Base-by-base conservation (phyloP, 202 grass and related monocot species). In the Schoenoplectus triqueter region DNA sequence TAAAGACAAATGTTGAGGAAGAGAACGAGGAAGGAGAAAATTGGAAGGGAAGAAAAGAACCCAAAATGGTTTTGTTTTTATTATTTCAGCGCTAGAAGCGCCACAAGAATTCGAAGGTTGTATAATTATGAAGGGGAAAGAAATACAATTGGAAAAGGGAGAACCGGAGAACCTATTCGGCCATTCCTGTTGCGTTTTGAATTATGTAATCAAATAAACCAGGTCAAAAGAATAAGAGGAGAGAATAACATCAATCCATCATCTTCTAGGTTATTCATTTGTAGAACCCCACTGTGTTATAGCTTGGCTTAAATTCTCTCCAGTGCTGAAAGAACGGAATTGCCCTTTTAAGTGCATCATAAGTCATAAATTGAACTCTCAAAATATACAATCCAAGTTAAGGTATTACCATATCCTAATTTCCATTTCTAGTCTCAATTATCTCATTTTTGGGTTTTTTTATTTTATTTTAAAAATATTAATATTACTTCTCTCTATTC, bases 21-120 rank as follows among this genome's bases (percentile, higher is more conserved):
- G 5, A 55, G 41, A 56, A 44, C 3, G 70, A 51, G 31, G 45
- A 4, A 47, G 15, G 59, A 62, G 59, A 62, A 59, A 71, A 57
- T 70, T 54, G 71, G 5, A 69, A 4, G 49, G 59, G 19, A 71
- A 83, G 50, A 40, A 42, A 83, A 83, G 49, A 83, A 71, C 46
- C 66, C 64, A 42, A 69, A n/a, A 45, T 83, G 20, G 44, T 66
- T 82, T 82, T 44, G 8, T 49, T 56, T 15, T 40, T 81, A 20
- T 80, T 81, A 47, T 81, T 66, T 64, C 78, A 63, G 59, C n/a
- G 7, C 52, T 66, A 67, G n/a, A 81, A 81, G 79, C 41, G 61
- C 44, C 59, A 21, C 41, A 48, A 66, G 57, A 81, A 64, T 1
- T 54, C 6, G 61, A 61, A 51, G 13, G 66, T 21, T 48, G 2